phyloP scores from a whole-genome alignment of 2,329 filamentous ascomycete genomes.

The Lecanicillium sp. region DNA sequence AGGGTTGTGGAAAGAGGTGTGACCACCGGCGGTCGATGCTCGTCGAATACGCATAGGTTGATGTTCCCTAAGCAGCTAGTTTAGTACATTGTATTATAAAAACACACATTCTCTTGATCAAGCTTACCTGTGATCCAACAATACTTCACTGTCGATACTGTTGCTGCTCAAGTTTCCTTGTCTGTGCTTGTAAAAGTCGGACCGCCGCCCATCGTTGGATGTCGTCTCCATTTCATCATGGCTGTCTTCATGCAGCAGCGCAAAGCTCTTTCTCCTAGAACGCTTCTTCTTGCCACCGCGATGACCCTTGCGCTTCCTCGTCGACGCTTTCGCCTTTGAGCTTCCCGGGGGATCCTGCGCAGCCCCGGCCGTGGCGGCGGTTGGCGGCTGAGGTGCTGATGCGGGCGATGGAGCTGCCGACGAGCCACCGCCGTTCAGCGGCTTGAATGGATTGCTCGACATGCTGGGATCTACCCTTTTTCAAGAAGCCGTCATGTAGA shows the following conservation, averaged over 20 bases:
- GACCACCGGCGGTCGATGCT: slow-evolving; percentile 36
- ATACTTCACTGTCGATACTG: slow-evolving; percentile 79
- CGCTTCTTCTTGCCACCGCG: slow-evolving; percentile 72
- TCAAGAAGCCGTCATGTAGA: too few species aligned
- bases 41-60: slow-evolving; percentile 56
- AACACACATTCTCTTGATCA: background rate
- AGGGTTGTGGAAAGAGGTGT: slow-evolving; percentile 27
- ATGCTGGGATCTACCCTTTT: slow-evolving; percentile 11
- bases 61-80: slow-evolving; percentile 41
- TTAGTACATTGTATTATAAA: slow-evolving; percentile 12
- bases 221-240: slow-evolving; percentile 26
- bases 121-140: slow-evolving; percentile 75
- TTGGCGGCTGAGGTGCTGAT: slow-evolving; percentile 9
- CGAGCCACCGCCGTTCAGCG: slow-evolving; percentile 14
- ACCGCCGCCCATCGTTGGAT: slow-evolving; percentile 24
- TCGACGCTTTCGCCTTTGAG: slow-evolving; percentile 12
- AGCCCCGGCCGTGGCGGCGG: slow-evolving; percentile 12
- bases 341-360: slow-evolving; percentile 9
- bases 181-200: slow-evolving; percentile 41
- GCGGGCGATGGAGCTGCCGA: slow-evolving; percentile 2
- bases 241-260: slow-evolving; percentile 50
- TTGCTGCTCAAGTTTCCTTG: slow-evolving; percentile 64
- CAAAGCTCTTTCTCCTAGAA: slow-evolving; percentile 72
- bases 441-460: slow-evolving; percentile 24
- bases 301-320: slow-evolving; percentile 62